Base-by-base conservation (phyloP, 2,329 filamentous ascomycete species). In the Zasmidium citrigriseum region DNA sequence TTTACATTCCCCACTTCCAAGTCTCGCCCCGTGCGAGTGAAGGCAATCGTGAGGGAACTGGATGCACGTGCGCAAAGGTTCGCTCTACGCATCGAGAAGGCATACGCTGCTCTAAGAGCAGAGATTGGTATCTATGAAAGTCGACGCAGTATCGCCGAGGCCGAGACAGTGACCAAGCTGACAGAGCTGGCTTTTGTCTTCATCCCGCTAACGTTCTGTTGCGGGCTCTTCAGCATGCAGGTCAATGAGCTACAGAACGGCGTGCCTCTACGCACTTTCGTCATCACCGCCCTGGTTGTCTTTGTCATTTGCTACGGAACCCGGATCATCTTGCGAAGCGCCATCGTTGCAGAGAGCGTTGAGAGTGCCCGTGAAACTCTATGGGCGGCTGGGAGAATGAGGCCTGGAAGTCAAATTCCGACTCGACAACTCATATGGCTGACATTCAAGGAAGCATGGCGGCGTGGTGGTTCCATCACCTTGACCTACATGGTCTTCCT, bases 121-220 rank as follows among this genome's bases (percentile, higher is more conserved):
- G 76, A 77, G 25, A 70, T 73, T 66, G 60, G 67, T 18, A 66
- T 72, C 27, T 54, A 65, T 12, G 68, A 72, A 46, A 70, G 66
- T 49, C 63, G 64, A 22, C 57, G 70, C 24, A 65, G 66, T 52
- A 72, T 72, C 18, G 66, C 61, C 4, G 69, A 73, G 60, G 68
- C 72, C 1, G 64, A 71, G 24, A 69, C 67, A 20, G 64, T 73
- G 2, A 64, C 63, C 0, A 71, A 72, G 47, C 60, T 72, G 0
- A 73, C 72, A 1, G 70, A 73, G 34, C 63, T 73, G 2, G 69
- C 70, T 2, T 73, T 73, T 46, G 55, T 73, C 22, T 73, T 71
- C 60, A 68, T 73, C 2, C 70, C 69, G 4, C 52, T 72, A 2
- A 67, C 70, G 1, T 72, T 69, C 55, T 65, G 64, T 24, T 67